Evolutionary conservation across 2,329 filamentous ascomycete genomes (phyloP), one percentile per base, ranked within the genome.

Genomic region (Ascocoryne sarcoides): DNA sequence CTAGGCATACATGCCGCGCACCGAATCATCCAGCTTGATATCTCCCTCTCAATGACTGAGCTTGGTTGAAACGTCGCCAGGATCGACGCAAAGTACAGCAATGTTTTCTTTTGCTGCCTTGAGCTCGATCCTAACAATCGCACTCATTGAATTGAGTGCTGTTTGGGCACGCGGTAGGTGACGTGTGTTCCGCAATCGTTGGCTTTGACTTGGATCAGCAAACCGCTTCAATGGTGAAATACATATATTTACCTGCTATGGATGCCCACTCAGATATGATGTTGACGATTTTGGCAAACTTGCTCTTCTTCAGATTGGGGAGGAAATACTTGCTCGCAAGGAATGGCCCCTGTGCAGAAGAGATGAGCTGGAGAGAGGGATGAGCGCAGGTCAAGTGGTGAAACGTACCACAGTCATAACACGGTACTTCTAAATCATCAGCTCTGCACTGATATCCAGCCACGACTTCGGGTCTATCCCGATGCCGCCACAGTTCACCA

Each of bases 201-300:
- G n/a, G 29, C 29, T 31, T 12, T 15, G 16, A 31, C n/a, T 31
- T 31, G 12, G 29, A 31, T 31, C 29, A 31, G n/a, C 29, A 31
- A 31, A 14, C 16, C 4, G 29, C 16, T 12, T 31, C 12, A 31
- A 31, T 31, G 12, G 16, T 31, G 12, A 15, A 31, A 31, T 31
- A 4, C 16, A 4, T 31, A 15, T 31, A 31, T 15, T 14, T 31
- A 31, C 29, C 29, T 15, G n/a, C 29, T 12, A 31, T 31, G 29
- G 29, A 31, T 31, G 29, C 29, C 30, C 5, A 32, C 5, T 32
- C 30, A 17, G 30, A 32, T 32, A 17, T 32, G 30, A 32, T 15
- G 18, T 32, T 32, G 30, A 32, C n/a, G 30, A 32, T 32, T 32
- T 32, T 32, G 30, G 14, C 30, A 32, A 32, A 15, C 30, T 32